These are phyloP conservation scores for Mycotypha africana DNA, from an alignment of 371 early-diverging fungal genomes.

Conservation along the genomic window DNA sequence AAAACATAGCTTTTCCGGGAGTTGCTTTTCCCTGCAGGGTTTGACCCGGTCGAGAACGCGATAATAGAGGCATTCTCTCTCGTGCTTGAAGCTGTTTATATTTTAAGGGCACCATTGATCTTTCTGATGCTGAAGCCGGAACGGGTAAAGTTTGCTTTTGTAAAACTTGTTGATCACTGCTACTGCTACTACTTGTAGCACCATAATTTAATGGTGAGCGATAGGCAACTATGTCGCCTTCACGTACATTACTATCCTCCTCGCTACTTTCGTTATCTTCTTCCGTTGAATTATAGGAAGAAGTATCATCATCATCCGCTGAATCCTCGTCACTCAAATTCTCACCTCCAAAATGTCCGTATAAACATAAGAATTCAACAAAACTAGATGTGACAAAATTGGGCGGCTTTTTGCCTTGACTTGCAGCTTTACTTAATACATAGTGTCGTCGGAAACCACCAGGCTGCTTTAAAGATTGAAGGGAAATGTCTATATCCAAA, in stretches of 20 bases:
- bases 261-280: slow-evolving; percentile 9
- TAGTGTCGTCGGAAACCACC: slow-evolving; percentile 90
- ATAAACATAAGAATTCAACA: slow-evolving; percentile 90
- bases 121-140: background rate
- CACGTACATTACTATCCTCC: slow-evolving; percentile 23
- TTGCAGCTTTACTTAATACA: slow-evolving; percentile 67
- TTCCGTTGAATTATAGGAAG: slow-evolving; percentile 15
- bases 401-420: slow-evolving; percentile 60
- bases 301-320: slow-evolving; percentile 34
- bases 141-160: slow-evolving; percentile 4
- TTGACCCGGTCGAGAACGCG: slow-evolving; percentile 42
- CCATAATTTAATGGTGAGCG: slow-evolving; percentile 25
- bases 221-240: slow-evolving; percentile 24
- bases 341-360: slow-evolving; percentile 94
- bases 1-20: slow-evolving; percentile 76
- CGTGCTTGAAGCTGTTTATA: slow-evolving; percentile 30
- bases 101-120: slow-evolving; percentile 18
- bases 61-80: slow-evolving; percentile 55
- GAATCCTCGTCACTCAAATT: slow-evolving; percentile 80
- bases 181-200: background rate
- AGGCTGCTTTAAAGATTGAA: slow-evolving; percentile 57
- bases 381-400: slow-evolving; percentile 82
- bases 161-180: background rate
- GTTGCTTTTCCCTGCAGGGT: slow-evolving; percentile 67
- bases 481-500: slow-evolving; percentile 29